Conservation (phyloP, 441 rosid genomes). For the Arabidopsis hybrid region DNA sequence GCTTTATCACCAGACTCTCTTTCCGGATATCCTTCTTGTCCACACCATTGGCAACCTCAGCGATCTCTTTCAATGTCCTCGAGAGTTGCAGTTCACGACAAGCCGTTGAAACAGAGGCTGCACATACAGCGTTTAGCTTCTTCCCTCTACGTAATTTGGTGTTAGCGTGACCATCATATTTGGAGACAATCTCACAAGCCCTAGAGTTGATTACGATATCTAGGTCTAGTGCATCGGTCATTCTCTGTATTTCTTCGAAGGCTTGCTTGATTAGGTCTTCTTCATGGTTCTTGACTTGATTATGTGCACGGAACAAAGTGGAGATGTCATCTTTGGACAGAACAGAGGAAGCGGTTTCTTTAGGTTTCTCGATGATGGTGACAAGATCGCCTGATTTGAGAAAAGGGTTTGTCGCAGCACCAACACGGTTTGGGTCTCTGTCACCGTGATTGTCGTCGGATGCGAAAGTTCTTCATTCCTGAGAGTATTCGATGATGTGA, state of each 20-base stretch:
- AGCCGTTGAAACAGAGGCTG: conserved; percentile 36
- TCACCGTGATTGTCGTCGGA: neutral
- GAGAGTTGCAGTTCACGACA: conserved; percentile 29
- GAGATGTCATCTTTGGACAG: conserved; percentile 1
- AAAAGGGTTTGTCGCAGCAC: conserved; percentile 32
- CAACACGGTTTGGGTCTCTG: conserved; percentile 33
- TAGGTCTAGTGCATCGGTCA: neutral
- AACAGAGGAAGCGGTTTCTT: conserved; percentile 1
- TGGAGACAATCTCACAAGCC: conserved; percentile 36
- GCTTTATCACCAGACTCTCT: no score
- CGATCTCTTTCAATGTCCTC: conserved; percentile 35
- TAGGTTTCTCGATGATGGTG: conserved; percentile 25
- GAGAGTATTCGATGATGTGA: neutral
- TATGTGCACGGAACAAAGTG: neutral
- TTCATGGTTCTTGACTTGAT: neutral
- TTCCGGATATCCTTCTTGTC: neutral
- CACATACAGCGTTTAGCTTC: conserved; percentile 16
- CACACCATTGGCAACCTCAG: neutral
- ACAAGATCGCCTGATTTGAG: conserved; percentile 25
- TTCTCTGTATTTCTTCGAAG: conserved; percentile 8
- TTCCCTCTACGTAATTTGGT: conserved; percentile 10
- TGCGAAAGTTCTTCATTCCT: conserved; percentile 30
- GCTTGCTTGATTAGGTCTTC: conserved; percentile 26
- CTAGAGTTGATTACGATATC: neutral
- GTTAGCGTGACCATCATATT: neutral